These are phyloP conservation scores for Apiospora sp. DNA, from an alignment of 2,329 filamentous ascomycete species.

Conservation along the genomic window DNA sequence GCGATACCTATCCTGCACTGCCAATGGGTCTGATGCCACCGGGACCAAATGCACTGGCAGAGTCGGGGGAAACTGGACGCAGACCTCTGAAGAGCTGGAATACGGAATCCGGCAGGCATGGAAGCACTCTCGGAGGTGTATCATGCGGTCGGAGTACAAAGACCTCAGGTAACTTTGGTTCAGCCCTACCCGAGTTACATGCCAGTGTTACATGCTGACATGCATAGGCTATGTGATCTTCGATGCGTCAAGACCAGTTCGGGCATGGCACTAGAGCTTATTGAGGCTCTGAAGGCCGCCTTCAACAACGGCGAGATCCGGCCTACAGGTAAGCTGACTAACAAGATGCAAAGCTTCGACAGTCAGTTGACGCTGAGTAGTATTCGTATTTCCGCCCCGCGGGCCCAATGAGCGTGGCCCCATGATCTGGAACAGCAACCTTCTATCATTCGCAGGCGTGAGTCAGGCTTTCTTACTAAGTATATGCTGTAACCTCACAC, in stretches of 20 bases:
- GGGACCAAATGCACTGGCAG: background rate
- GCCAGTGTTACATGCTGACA: background rate
- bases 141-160: slow-evolving; percentile 38
- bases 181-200: slow-evolving; percentile 8
- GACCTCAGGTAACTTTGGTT: slow-evolving; percentile 28
- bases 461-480: slow-evolving; percentile 17
- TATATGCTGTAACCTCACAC: background rate
- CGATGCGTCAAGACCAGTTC: slow-evolving; percentile 34
- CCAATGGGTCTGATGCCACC: background rate
- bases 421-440: slow-evolving; percentile 40
- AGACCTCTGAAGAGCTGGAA: slow-evolving; percentile 18
- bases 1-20: background rate
- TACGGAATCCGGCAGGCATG: slow-evolving; percentile 31
- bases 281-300: slow-evolving; percentile 31
- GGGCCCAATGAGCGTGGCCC: slow-evolving; percentile 32
- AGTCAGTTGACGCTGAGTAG: slow-evolving; percentile 24
- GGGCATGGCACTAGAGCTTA: slow-evolving; percentile 34
- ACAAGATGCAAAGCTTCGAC: background rate
- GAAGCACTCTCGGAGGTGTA: slow-evolving; percentile 39
- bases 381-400: slow-evolving; percentile 39
- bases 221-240: slow-evolving; percentile 36
- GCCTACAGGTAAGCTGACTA: slow-evolving; percentile 33
- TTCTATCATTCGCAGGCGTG: slow-evolving; percentile 38
- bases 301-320: slow-evolving; percentile 37
- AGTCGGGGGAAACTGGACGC: slow-evolving; percentile 14